Evolutionary conservation across 202 grass and related monocot species (phyloP).

Genomic region (Miscanthus sacchariflorus): DNA sequence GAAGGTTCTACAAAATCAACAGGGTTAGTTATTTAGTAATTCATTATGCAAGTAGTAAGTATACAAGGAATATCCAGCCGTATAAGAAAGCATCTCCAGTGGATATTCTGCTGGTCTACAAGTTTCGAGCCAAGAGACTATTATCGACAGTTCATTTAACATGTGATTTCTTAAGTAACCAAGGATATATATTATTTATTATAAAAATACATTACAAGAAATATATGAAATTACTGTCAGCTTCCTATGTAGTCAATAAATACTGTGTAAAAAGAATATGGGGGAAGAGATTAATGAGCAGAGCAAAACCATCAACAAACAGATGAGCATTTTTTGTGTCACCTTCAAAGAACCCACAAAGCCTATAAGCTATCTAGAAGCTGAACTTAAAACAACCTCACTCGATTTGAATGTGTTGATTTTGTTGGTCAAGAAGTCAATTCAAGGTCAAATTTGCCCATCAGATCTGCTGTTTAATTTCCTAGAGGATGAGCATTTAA

Average conservation of each 20-base stretch:
- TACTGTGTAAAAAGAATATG: constrained; percentile 2
- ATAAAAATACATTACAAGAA: background rate
- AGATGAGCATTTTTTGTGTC: constrained; percentile 7
- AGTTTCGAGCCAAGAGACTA: constrained; percentile 7
- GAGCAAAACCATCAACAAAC: background rate
- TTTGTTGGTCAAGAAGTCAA: background rate
- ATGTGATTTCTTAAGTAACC: background rate
- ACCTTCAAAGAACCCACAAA: constrained; percentile 35
- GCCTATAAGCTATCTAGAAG: constrained; percentile 23
- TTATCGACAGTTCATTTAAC: constrained; percentile 10
- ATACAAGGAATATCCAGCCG: background rate
- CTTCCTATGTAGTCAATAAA: constrained; percentile 20
- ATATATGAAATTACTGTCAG: constrained; percentile 16
- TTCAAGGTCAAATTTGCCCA: constrained; percentile 9
- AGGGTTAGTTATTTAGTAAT: constrained; percentile 14
- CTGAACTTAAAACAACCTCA: constrained; percentile 30
- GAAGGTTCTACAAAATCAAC: constrained; percentile 14
- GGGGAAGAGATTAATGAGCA: constrained; percentile 15
- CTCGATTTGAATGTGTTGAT: constrained; percentile 6
- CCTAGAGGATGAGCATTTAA: background rate
- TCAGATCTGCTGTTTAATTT: background rate
- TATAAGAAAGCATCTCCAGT: background rate
- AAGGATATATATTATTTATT: background rate
- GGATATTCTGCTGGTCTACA: constrained; percentile 27
- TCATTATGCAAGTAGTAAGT: background rate